A percentile compares a stretch with the other conserved stretches of the same genome.
These are phyloP conservation scores for Orbilia javanica DNA, from an alignment of 2,329 filamentous ascomycete genomes.

Conservation along the genomic window DNA sequence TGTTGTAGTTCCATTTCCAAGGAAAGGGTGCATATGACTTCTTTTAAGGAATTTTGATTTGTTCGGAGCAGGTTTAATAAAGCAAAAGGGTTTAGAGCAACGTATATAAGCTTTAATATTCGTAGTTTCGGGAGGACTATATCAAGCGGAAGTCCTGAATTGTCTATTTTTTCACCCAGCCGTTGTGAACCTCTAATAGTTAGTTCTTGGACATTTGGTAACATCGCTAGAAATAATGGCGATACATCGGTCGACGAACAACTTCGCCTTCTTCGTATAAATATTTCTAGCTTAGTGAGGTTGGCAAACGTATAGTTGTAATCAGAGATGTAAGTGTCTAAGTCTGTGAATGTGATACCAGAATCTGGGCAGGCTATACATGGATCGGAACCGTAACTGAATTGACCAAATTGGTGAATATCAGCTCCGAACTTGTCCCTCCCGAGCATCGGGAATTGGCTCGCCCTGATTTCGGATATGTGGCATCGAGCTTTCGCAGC, in stretches of 20 bases:
- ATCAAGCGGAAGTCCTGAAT: background rate
- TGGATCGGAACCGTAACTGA: background rate
- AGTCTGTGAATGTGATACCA: background rate
- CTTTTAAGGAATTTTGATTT: constrained; percentile 19
- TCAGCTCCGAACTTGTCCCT: constrained; percentile 5
- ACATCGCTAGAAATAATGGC: constrained; percentile 18
- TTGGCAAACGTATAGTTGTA: constrained; percentile 20
- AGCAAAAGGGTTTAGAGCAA: background rate
- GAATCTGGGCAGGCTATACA: background rate
- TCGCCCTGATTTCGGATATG: constrained; percentile 32
- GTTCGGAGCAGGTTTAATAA: background rate
- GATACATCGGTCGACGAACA: constrained; percentile 1
- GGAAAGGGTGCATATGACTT: constrained; percentile 17
- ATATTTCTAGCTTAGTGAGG: constrained; percentile 30
- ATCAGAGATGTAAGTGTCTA: background rate
- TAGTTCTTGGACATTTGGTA: constrained; percentile 41
- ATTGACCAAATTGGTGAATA: constrained; percentile 5
- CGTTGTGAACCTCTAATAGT: constrained; percentile 4
- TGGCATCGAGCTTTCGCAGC: constrained; percentile 24
- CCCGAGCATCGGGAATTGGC: background rate
- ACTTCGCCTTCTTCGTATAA: background rate
- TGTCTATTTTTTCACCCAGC: background rate
- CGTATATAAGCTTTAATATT: constrained; percentile 12
- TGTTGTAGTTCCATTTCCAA: background rate
- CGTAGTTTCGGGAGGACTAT: background rate